Percentiles rank a stretch among this genome's conserved stretches.
Conservation (phyloP, 176 grass and related monocot species). For the Carex littledalei region DNA sequence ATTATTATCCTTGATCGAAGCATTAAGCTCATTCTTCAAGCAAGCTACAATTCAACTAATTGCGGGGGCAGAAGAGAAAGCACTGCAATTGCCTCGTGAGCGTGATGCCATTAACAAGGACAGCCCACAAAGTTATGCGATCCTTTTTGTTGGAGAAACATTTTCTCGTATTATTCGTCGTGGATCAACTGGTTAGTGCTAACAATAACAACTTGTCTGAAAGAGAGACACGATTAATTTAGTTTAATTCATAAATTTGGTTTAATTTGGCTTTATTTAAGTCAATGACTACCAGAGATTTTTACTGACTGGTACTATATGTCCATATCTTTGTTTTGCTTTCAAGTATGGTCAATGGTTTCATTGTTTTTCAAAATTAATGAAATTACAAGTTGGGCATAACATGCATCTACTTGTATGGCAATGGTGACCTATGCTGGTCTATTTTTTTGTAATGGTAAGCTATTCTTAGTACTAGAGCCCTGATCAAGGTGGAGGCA, state of each 20-base stretch:
- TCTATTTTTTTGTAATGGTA: neutral
- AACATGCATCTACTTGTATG: neutral
- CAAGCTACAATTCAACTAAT: conserved; percentile 58
- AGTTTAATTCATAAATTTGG: conserved; percentile 16
- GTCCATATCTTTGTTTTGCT: conserved; percentile 1
- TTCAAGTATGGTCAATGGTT: neutral
- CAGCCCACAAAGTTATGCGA: conserved; percentile 25
- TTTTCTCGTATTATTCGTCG: conserved; percentile 86
- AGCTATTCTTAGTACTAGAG: neutral
- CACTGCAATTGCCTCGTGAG: conserved; percentile 9
- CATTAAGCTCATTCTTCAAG: conserved; percentile 73
- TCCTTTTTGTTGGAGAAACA: conserved; percentile 77
- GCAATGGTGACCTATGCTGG: neutral
- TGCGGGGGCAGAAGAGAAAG: conserved; percentile 56
- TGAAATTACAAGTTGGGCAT: neutral
- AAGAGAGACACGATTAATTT: conserved; percentile 10
- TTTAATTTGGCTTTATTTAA: conserved; percentile 1
- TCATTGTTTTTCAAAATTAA: neutral
- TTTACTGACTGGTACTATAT: neutral
- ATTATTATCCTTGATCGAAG: conserved; percentile 44
- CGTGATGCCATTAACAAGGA: conserved; percentile 33
- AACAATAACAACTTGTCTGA: conserved; percentile 14
- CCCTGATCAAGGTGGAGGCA: neutral
- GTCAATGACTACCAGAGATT: neutral
- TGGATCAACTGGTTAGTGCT: conserved; percentile 65